Base-by-base conservation (phyloP, 306 rosid genomes). In the Oxytropis ochrocephala region DNA sequence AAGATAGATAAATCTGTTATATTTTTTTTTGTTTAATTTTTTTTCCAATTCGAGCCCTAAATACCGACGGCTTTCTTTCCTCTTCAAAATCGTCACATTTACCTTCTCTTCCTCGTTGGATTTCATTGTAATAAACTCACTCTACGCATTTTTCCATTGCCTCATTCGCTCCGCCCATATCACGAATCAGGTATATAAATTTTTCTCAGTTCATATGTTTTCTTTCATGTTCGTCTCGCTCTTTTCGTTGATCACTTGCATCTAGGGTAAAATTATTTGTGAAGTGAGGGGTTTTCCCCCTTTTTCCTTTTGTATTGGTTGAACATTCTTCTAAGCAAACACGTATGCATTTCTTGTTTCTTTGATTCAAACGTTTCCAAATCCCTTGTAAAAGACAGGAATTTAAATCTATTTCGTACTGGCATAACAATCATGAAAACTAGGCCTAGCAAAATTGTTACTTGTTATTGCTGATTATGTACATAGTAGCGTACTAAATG, bases 401-500 rank as follows among this genome's bases (percentile, higher is more conserved):
- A 36, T 21, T 54, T 11, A 48, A 52, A 30, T 55, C 30, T 75
- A 9, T 33, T 57, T 69, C 54, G 70, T 57, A 42, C 12, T 4
- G 18, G 50, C 14, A 12, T 38, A 11, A 8, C 29, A 55, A 19
- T 52, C 66, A 36, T 21, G 30, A 42, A 54, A 77, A 59, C 0
- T 64, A 24, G 70, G 27, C 21, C 39, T 59, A 8, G 52, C 12
- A 33, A 50, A 49, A 38, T 69, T 67, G 24, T 32, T 24, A 10
- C 2, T 64, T 43, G 24, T 39, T 13, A 50, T 39, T 27, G 42
- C 52, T 24, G 35, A 58, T 59, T 46, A 35, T 64, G 73, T 60
- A 30, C n/a, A 69, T 17, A 51, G 11, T 17, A 64, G 48, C 7
- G 5, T 12, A 74, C 80, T 91, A 71, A 91, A 91, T 67, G 97